phyloP scores from a whole-genome alignment of 1,284 basidiomycete genomes.

The Ceraceosorus bombacis region DNA sequence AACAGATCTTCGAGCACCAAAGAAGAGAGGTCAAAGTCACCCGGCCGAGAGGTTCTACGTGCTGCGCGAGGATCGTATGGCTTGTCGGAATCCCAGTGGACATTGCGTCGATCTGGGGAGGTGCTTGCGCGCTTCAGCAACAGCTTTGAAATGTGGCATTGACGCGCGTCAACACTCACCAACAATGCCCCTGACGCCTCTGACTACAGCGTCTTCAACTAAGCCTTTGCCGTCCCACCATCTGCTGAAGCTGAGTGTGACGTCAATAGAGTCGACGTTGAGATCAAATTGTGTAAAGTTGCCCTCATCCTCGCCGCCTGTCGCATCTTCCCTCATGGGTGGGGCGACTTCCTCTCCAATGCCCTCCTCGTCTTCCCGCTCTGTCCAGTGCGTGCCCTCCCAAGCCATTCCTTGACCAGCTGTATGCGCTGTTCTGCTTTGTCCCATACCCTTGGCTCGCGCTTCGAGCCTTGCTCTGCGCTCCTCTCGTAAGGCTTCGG shows the following conservation, averaged over 20 bases:
- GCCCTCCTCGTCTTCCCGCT: slow-evolving; percentile 19
- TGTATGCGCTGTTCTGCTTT: slow-evolving; percentile 15
- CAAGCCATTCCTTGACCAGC: slow-evolving; percentile 42
- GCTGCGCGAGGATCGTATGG: slow-evolving; percentile 70
- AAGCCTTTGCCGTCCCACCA: slow-evolving; percentile 97
- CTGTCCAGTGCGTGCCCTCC: slow-evolving; percentile 40
- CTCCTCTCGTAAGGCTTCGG: slow-evolving; percentile 26
- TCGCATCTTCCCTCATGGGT: slow-evolving; percentile 33
- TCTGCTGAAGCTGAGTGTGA: slow-evolving; percentile 80
- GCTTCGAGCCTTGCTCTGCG: slow-evolving; percentile 2
- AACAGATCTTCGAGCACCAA: slow-evolving; percentile 86
- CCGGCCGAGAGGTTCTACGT: slow-evolving; percentile 64
- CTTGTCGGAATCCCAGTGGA: slow-evolving; percentile 76
- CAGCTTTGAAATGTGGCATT: neutral
- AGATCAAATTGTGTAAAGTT: slow-evolving; percentile 49
- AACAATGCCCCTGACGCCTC: slow-evolving; percentile 85
- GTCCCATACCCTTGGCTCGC: neutral
- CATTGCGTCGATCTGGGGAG: slow-evolving; percentile 70
- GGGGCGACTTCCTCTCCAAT: slow-evolving; percentile 24
- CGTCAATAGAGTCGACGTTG: slow-evolving; percentile 74
- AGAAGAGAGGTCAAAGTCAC: slow-evolving; percentile 87
- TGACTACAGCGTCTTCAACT: slow-evolving; percentile 79
- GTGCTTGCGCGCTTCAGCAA: slow-evolving; percentile 1
- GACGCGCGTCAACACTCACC: slow-evolving; percentile 54
- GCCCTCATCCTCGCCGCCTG: slow-evolving; percentile 35